Conservation (phyloP, 2,329 filamentous ascomycete genomes). For the Aureobasidium mangrovei region DNA sequence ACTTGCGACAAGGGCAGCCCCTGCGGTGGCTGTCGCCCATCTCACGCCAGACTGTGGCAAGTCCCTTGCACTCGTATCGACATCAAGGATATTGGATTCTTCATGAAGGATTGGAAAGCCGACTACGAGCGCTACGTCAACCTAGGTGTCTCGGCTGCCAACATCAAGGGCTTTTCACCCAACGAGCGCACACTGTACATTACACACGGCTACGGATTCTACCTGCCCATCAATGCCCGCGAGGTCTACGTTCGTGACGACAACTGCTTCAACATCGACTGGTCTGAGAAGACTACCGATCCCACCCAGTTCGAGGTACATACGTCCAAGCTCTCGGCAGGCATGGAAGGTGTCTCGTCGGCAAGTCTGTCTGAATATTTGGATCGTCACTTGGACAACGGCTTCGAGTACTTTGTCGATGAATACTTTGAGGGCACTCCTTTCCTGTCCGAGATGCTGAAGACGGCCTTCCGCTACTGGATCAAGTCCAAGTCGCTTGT, state of each 20-base stretch:
- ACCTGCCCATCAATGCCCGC: slow-evolving; percentile 83
- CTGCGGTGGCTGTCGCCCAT: slow-evolving; percentile 89
- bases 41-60: slow-evolving; percentile 91
- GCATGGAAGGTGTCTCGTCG: slow-evolving; percentile 75
- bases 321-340: slow-evolving; percentile 82
- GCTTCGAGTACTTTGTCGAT: slow-evolving; percentile 88
- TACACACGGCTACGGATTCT: slow-evolving; percentile 91
- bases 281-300: slow-evolving; percentile 74
- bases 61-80: slow-evolving; percentile 96
- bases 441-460: slow-evolving; percentile 91
- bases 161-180: slow-evolving; percentile 76
- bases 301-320: slow-evolving; percentile 76
- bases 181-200: slow-evolving; percentile 69
- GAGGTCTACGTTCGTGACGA: slow-evolving; percentile 90
- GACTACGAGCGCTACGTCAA: slow-evolving; percentile 88
- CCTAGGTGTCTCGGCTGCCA: slow-evolving; percentile 81
- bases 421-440: slow-evolving; percentile 94
- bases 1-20: slow-evolving; percentile 97
- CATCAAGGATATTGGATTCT: slow-evolving; percentile 96
- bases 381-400: slow-evolving; percentile 85
- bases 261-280: slow-evolving; percentile 86
- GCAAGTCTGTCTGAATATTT: slow-evolving; percentile 82
- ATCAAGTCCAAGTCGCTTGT: slow-evolving; percentile 78
- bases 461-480: slow-evolving; percentile 92
- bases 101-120: slow-evolving; percentile 99